A percentile compares a stretch with the other conserved stretches of the same genome.
phyloP scores from a whole-genome alignment of 768 basidiomycete species.

The Kwoniella sp. region DNA sequence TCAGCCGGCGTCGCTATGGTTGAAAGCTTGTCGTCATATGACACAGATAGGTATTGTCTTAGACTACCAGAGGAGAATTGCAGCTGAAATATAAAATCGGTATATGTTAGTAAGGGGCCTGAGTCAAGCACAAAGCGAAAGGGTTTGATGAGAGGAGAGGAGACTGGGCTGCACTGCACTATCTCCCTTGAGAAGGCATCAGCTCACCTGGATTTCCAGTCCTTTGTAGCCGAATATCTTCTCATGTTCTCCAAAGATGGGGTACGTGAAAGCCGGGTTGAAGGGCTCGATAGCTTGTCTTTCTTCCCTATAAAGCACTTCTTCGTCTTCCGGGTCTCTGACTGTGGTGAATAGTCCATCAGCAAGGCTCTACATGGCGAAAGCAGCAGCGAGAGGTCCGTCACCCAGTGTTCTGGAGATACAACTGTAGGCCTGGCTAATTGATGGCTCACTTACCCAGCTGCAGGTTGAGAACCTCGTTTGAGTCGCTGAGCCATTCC shows the following conservation, averaged over 20 bases:
- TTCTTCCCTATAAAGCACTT: constrained; percentile 63
- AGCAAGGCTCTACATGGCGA: too few species aligned
- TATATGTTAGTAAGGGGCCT: too few species aligned
- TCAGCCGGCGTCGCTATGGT: constrained; percentile 67
- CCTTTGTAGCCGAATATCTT: constrained; percentile 92
- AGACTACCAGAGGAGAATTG: constrained; percentile 86
- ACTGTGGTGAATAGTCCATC: too few species aligned
- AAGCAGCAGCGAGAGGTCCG: too few species aligned
- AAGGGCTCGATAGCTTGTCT: constrained; percentile 64
- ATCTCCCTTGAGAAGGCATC: not conserved
- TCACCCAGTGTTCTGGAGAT: too few species aligned
- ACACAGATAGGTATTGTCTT: constrained; percentile 70
- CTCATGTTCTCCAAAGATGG: constrained; percentile 94
- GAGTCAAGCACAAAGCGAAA: too few species aligned
- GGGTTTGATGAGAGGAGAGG: too few species aligned
- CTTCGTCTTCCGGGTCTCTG: constrained; percentile 69
- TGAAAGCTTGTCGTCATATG: constrained; percentile 67
- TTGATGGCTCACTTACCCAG: constrained; percentile 62
- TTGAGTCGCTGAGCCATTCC: constrained; percentile 79
- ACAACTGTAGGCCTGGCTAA: too few species aligned
- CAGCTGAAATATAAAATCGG: constrained; percentile 60
- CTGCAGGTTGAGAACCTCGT: constrained; percentile 72
- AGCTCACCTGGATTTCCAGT: constrained; percentile 75
- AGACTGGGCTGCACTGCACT: not conserved
- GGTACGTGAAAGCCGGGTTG: constrained; percentile 90